phyloP scores from a whole-genome alignment of 805 yeast species.

The Pichia membranifaciens region DNA sequence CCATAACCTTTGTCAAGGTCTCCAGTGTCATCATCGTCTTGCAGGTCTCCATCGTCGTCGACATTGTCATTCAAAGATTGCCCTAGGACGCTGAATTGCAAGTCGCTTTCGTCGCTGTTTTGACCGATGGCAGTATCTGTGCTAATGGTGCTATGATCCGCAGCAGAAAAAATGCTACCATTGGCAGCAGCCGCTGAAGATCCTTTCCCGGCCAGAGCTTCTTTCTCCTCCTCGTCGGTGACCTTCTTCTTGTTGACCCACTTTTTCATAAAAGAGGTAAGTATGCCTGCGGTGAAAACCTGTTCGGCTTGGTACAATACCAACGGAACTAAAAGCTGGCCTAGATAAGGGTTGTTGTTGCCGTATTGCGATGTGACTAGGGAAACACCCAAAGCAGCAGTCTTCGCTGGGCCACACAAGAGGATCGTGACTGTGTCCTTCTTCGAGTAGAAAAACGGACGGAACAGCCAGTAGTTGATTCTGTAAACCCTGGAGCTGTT shows the following conservation, averaged over 20 bases:
- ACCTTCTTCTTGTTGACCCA: constrained; percentile 48
- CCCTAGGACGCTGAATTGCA: neutral
- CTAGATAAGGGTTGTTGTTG: constrained; percentile 50
- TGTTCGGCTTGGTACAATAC: constrained; percentile 86
- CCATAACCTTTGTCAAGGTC: neutral
- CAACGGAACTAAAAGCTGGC: constrained; percentile 70
- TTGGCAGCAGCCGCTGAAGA: neutral
- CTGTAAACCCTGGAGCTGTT: constrained; percentile 40
- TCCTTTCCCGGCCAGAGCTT: neutral
- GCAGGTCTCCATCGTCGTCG: neutral
- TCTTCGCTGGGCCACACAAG: constrained; percentile 90
- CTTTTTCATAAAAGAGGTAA: constrained; percentile 58
- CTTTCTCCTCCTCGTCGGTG: constrained; percentile 11
- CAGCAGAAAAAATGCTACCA: neutral
- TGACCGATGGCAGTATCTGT: neutral
- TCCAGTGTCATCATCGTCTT: neutral
- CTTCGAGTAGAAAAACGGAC: constrained; percentile 67
- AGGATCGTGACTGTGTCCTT: constrained; percentile 71
- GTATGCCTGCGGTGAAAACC: constrained; percentile 71
- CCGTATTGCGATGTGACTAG: constrained; percentile 65
- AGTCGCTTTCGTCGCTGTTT: constrained; percentile 1
- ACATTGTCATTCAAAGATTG: neutral
- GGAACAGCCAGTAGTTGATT: constrained; percentile 37
- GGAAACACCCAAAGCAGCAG: constrained; percentile 89
- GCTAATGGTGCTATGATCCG: neutral